These are phyloP conservation scores for Alternaria solani DNA, from an alignment of 2,329 filamentous ascomycete genomes.

Conservation along the genomic window DNA sequence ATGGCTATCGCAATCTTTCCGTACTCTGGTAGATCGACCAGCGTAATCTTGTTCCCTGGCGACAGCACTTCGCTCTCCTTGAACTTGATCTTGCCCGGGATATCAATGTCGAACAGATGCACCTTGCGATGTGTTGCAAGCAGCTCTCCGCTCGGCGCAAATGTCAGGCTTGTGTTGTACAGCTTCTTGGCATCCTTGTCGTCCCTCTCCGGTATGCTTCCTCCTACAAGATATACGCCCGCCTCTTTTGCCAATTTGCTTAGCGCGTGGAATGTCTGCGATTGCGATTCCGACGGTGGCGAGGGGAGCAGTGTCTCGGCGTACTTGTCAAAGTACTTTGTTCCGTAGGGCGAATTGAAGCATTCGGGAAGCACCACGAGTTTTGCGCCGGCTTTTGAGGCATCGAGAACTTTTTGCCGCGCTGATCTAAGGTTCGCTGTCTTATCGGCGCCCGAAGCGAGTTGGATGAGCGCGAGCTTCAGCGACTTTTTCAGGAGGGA, in stretches of 20 bases:
- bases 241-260: conserved; percentile 80
- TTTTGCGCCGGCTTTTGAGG: conserved; percentile 76
- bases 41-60: conserved; percentile 82
- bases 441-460: conserved; percentile 72
- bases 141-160: conserved; percentile 78
- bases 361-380: conserved; percentile 96
- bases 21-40: conserved; percentile 87
- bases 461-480: conserved; percentile 59
- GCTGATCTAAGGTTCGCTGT: conserved; percentile 82
- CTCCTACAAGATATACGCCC: conserved; percentile 82
- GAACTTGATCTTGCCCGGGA: conserved; percentile 93
- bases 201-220: conserved; percentile 87
- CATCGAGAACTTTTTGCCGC: conserved; percentile 81
- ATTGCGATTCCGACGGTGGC: conserved; percentile 73
- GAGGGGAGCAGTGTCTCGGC: conserved; percentile 86
- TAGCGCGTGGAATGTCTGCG: conserved; percentile 86
- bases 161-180: conserved; percentile 91
- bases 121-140: conserved; percentile 92
- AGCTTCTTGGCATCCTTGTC: conserved; percentile 66
- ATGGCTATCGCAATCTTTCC: conserved; percentile 89
- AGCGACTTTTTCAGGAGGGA: conserved; percentile 48
- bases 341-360: conserved; percentile 98
- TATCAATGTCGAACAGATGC: conserved; percentile 97
- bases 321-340: conserved; percentile 87
- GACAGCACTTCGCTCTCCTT: conserved; percentile 88